Percentiles rank a stretch among this genome's conserved stretches.
Evolutionary conservation across 2,329 filamentous ascomycete genomes (phyloP).

Genomic region (Penicillium brevicompactum): DNA sequence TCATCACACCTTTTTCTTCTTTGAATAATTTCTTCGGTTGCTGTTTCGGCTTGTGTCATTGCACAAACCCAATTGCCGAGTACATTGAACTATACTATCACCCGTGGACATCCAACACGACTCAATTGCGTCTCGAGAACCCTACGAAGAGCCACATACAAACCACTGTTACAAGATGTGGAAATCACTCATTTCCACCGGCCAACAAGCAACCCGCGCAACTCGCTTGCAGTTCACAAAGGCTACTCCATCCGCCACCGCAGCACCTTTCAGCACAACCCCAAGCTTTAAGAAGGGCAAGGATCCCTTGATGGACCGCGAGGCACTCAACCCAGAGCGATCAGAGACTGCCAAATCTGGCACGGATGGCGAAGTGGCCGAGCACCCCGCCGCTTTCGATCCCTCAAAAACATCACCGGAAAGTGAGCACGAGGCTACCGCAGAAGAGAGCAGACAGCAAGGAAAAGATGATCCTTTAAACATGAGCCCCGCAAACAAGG

Average conservation of each 20-base stretch:
- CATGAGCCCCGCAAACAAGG: conserved; percentile 62
- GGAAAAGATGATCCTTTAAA: conserved; percentile 54
- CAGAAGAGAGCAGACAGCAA: conserved; percentile 42
- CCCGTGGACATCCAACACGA: background rate
- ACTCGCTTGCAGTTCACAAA: background rate
- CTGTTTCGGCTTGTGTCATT: background rate
- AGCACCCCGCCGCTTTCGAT: conserved; percentile 68
- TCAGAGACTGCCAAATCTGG: conserved; percentile 71
- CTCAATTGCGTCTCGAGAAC: background rate
- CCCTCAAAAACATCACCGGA: conserved; percentile 69
- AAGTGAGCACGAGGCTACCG: conserved; percentile 43
- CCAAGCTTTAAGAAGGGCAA: conserved; percentile 11
- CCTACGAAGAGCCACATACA: background rate
- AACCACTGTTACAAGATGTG: conserved; percentile 15
- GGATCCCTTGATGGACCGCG: conserved; percentile 48
- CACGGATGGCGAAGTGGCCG: conserved; percentile 62
- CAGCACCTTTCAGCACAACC: conserved; percentile 11
- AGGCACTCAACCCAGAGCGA: conserved; percentile 64
- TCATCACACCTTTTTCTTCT: background rate
- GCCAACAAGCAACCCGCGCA: conserved; percentile 15
- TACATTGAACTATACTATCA: background rate
- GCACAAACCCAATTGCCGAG: background rate
- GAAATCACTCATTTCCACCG: conserved; percentile 21
- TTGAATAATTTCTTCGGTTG: background rate
- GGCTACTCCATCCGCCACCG: conserved; percentile 1